phyloP scores from a whole-genome alignment of 1,284 basidiomycete species.

The Chalciporus sp. region DNA sequence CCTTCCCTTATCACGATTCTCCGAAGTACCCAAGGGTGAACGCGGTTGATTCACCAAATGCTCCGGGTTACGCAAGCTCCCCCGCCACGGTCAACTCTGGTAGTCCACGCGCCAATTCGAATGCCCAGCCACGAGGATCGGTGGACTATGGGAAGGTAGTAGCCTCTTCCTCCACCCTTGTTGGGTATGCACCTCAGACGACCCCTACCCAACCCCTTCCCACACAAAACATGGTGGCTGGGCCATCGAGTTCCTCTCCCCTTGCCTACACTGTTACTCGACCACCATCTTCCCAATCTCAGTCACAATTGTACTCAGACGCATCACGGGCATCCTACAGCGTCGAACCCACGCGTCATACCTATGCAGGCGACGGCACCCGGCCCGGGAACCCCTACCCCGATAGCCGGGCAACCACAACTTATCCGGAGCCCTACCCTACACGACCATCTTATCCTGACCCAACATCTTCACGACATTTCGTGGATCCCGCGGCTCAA shows the following conservation, averaged over 20 bases:
- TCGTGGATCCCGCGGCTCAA: slow-evolving; percentile 21
- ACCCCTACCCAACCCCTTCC: slow-evolving; percentile 27
- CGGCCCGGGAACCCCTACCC: slow-evolving; percentile 34
- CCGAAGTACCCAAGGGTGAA: slow-evolving; percentile 49
- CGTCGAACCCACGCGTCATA: slow-evolving; percentile 25
- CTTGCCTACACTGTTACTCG: slow-evolving; percentile 24
- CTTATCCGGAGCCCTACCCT: slow-evolving; percentile 30
- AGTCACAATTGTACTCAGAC: slow-evolving; percentile 31
- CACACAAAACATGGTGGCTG: slow-evolving; percentile 21
- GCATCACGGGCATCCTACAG: slow-evolving; percentile 24
- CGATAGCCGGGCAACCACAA: slow-evolving; percentile 22
- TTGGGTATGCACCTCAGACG: slow-evolving; percentile 28
- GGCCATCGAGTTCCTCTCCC: slow-evolving; percentile 24
- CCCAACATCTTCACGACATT: slow-evolving; percentile 30
- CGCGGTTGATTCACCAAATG: slow-evolving; percentile 48
- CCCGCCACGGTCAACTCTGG: slow-evolving; percentile 39
- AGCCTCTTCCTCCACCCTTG: slow-evolving; percentile 28
- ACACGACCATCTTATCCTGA: slow-evolving; percentile 28
- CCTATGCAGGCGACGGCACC: slow-evolving; percentile 20
- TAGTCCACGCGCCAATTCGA: slow-evolving; percentile 28
- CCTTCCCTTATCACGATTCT: slow-evolving; percentile 78
- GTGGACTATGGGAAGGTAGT: slow-evolving; percentile 28
- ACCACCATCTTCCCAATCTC: slow-evolving; percentile 28
- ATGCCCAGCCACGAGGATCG: slow-evolving; percentile 28
- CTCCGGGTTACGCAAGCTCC: slow-evolving; percentile 34